Evolutionary conservation across 2,329 filamentous ascomycete species (phyloP).

Genomic region (Venturia effusa): DNA sequence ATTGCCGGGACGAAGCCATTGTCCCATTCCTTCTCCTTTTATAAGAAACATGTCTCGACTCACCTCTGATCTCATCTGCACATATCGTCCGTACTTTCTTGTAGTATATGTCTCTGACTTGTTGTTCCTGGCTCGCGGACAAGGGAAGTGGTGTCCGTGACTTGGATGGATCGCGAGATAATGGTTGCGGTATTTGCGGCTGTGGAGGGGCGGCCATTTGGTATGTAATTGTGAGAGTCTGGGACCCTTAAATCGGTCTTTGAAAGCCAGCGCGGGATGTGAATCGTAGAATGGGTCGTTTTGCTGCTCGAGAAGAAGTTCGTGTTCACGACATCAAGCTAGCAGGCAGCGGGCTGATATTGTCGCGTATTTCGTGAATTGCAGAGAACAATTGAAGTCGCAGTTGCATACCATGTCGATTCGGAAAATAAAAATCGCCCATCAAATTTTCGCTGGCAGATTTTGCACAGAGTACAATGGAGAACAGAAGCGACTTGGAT

Average conservation of each 20-base stretch:
- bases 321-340: not conserved
- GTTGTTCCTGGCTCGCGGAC: slow-evolving; percentile 68
- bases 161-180: not conserved
- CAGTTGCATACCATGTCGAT: no score
- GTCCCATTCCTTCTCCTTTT: not conserved
- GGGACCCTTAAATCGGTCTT: not conserved
- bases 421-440: no score
- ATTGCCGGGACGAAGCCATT: no score
- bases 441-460: no score
- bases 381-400: no score
- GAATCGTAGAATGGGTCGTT: not conserved
- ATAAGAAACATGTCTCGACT: slow-evolving; percentile 1
- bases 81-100: slow-evolving; percentile 68
- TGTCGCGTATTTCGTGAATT: not conserved
- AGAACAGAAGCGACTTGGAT: no score
- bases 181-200: not conserved
- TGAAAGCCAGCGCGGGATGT: not conserved
- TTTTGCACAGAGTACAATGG: no score
- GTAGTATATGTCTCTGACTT: slow-evolving; percentile 73
- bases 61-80: slow-evolving; percentile 44
- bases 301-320: not conserved
- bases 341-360: not conserved
- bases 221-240: not conserved
- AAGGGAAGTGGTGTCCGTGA: slow-evolving; percentile 70
- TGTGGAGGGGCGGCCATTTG: not conserved